A percentile compares a stretch with the other conserved stretches of the same genome.
These are phyloP conservation scores for Crucibulum parvulum DNA, from an alignment of 1,284 basidiomycete species.

Conservation along the genomic window DNA sequence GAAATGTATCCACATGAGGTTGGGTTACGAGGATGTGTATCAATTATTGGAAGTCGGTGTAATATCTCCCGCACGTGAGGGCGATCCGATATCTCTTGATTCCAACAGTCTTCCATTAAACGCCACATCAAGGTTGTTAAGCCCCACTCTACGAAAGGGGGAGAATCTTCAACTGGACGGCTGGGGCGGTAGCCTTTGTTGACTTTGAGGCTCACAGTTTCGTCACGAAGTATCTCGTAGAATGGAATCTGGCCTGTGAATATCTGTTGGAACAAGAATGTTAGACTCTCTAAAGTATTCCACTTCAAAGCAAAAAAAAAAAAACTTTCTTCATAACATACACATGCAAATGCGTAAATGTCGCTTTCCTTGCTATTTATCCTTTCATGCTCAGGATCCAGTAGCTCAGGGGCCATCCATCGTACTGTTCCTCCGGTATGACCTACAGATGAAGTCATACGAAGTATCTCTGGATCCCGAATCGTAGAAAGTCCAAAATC, in stretches of 20 bases:
- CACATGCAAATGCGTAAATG: constrained; percentile 25
- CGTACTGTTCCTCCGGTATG: constrained; percentile 16
- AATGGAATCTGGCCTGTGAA: constrained; percentile 1
- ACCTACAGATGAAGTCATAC: constrained; percentile 10
- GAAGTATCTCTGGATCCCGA: constrained; percentile 12
- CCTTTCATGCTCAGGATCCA: constrained; percentile 7
- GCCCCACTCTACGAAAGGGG: neutral
- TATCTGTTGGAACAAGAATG: neutral
- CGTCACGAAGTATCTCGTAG: neutral
- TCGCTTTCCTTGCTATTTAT: constrained; percentile 15
- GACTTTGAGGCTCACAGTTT: neutral
- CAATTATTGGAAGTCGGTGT: no score
- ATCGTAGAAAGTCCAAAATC: constrained; percentile 41
- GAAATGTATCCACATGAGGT: no score
- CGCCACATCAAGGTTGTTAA: neutral
- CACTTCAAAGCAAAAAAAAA: neutral
- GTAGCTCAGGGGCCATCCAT: constrained; percentile 26
- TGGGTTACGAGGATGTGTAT: no score
- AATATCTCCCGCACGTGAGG: neutral
- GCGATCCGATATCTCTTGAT: neutral
- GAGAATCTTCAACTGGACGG: neutral
- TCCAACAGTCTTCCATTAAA: constrained; percentile 1
- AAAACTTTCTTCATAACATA: constrained; percentile 24
- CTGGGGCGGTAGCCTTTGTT: neutral
- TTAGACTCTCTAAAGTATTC: no score